A percentile compares a stretch with the other conserved stretches of the same genome.
phyloP scores from a whole-genome alignment of 768 basidiomycete genomes.

The Asterophora lycoperdoides region DNA sequence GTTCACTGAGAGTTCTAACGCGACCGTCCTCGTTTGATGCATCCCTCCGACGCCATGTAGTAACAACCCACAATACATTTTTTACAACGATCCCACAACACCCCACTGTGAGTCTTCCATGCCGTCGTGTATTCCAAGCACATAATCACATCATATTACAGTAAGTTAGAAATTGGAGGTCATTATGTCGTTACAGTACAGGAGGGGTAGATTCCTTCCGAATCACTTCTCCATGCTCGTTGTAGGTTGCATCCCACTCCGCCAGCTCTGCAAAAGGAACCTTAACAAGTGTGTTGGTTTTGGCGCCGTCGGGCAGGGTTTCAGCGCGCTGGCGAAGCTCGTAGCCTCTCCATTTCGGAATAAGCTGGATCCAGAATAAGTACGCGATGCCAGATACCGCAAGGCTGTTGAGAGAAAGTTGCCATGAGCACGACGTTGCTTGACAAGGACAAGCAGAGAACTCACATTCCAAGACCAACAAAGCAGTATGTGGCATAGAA shows the following conservation, averaged over 20 bases:
- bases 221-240: slow-evolving; percentile 30
- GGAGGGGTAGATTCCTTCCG: neutral
- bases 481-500: slow-evolving; percentile 41
- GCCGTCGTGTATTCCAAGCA: too few species aligned
- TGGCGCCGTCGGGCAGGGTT: slow-evolving; percentile 30
- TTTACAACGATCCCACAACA: too few species aligned
- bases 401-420: slow-evolving; percentile 19
- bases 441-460: neutral
- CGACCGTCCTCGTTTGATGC: too few species aligned
- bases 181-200: too few species aligned
- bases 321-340: slow-evolving; percentile 44
- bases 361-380: slow-evolving; percentile 32
- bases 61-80: too few species aligned
- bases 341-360: slow-evolving; percentile 42
- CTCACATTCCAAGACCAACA: slow-evolving; percentile 33
- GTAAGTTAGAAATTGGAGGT: too few species aligned
- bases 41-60: too few species aligned
- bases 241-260: slow-evolving; percentile 33
- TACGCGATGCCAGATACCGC: slow-evolving; percentile 28
- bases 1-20: too few species aligned
- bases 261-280: slow-evolving; percentile 27
- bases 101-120: too few species aligned
- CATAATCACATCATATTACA: too few species aligned
- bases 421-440: neutral
- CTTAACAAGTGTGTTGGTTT: slow-evolving; percentile 27